phyloP scores from a whole-genome alignment of 2,329 filamentous ascomycete species.

The Alternaria brassicae region DNA sequence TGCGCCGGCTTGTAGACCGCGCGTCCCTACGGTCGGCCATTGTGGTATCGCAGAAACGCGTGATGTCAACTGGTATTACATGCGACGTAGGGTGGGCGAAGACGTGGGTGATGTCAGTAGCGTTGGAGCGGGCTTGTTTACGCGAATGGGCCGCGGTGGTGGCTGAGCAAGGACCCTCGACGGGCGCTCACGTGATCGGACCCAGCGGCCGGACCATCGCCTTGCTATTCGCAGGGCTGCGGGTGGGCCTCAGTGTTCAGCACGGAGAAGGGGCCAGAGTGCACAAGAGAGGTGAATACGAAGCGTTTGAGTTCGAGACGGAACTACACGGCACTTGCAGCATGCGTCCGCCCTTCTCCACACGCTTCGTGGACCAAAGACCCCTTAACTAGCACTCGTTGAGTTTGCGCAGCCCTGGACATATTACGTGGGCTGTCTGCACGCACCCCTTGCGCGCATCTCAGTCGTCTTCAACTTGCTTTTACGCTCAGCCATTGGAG shows the following conservation, averaged over 20 bases:
- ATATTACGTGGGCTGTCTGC: conserved; percentile 29
- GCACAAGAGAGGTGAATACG: conserved; percentile 18
- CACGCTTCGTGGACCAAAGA: conserved; percentile 11
- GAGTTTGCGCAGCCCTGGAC: conserved; percentile 18
- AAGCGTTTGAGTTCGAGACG: conserved; percentile 24
- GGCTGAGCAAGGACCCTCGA: conserved; percentile 11
- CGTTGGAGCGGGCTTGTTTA: conserved; percentile 12
- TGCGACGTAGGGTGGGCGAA: conserved; percentile 12
- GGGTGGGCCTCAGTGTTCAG: conserved; percentile 6
- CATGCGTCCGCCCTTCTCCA: conserved; percentile 12
- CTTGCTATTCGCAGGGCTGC: conserved; percentile 15
- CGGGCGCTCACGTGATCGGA: conserved; percentile 25
- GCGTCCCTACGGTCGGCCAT: conserved; percentile 47
- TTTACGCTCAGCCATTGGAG: conserved; percentile 21
- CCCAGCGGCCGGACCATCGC: neutral
- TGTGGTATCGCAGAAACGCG: conserved; percentile 1
- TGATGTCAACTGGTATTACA: conserved; percentile 4
- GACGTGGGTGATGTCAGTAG: neutral
- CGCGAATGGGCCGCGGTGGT: conserved; percentile 9
- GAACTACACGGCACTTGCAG: conserved; percentile 13
- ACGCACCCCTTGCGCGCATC: conserved; percentile 40
- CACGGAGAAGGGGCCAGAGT: conserved; percentile 33
- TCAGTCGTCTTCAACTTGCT: conserved; percentile 21
- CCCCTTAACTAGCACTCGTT: conserved; percentile 27
- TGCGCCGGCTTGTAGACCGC: conserved; percentile 46